Percentiles rank a stretch among this genome's conserved stretches.
phyloP scores from a whole-genome alignment of 805 yeast species.

The Lipomyces starkeyi region DNA sequence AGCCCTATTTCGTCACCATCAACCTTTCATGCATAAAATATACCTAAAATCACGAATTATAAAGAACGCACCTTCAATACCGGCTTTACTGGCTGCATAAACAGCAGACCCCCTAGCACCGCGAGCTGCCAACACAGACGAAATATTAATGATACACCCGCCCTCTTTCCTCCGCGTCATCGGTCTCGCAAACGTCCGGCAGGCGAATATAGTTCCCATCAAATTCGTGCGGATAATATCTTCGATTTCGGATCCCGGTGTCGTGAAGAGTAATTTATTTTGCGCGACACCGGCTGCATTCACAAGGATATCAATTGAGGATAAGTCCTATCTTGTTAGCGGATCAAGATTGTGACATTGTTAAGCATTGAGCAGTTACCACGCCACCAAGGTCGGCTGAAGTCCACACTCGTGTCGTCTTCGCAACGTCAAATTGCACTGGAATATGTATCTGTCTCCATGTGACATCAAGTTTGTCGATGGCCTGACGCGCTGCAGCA shows the following conservation, averaged over 20 bases:
- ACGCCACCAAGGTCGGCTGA: conserved; percentile 25
- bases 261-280: conserved; percentile 55
- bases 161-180: conserved; percentile 52
- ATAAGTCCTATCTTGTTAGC: conserved; percentile 12
- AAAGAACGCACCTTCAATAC: conserved; percentile 50
- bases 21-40: not conserved
- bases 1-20: conserved; percentile 51
- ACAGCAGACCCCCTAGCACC: conserved; percentile 49
- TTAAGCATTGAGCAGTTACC: not conserved
- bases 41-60: not conserved
- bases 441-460: conserved; percentile 23
- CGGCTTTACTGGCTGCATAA: conserved; percentile 75
- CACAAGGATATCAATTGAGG: conserved; percentile 54
- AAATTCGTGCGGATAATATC: conserved; percentile 62
- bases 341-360: not conserved
- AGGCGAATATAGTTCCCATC: conserved; percentile 62
- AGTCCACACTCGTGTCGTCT: conserved; percentile 25
- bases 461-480: conserved; percentile 23
- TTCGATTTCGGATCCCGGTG: conserved; percentile 52
- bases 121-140: conserved; percentile 64
- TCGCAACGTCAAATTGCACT: conserved; percentile 31
- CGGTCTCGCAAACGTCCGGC: conserved; percentile 57
- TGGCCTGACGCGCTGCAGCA: conserved; percentile 45
- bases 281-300: conserved; percentile 68
- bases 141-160: conserved; percentile 61